Percentiles rank a stretch among this genome's conserved stretches.
These are phyloP conservation scores for Erucastrum elatum DNA, from an alignment of 345 rosid species.

Conservation along the genomic window DNA sequence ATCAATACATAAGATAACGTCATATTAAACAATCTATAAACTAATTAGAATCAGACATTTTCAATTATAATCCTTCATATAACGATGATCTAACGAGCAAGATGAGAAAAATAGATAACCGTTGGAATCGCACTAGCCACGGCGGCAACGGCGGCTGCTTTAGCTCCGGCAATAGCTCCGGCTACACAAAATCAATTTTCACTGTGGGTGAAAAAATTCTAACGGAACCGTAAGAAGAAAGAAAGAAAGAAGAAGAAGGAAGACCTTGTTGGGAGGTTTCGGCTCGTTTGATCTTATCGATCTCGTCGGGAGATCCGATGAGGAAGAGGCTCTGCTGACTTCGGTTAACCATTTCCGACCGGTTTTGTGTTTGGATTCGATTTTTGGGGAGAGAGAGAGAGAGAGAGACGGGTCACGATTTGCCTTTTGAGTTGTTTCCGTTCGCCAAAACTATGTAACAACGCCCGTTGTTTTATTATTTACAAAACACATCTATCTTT, in stretches of 20 bases:
- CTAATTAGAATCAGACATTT: background rate
- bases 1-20: background rate
- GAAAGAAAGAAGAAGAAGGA: slow-evolving; percentile 6
- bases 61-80: background rate
- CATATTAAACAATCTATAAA: background rate
- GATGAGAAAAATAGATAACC: slow-evolving; percentile 37
- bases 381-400: background rate
- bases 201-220: background rate
- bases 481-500: no score
- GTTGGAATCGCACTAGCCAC: slow-evolving; percentile 82
- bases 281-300: slow-evolving; percentile 34
- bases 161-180: slow-evolving; percentile 85
- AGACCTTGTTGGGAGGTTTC: slow-evolving; percentile 33
- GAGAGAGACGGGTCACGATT: slow-evolving; percentile 30
- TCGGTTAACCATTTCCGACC: slow-evolving; percentile 23
- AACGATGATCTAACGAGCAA: background rate
- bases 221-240: background rate
- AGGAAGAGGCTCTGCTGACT: slow-evolving; percentile 27
- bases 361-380: slow-evolving; percentile 4
- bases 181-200: slow-evolving; percentile 42
- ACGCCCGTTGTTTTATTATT: background rate
- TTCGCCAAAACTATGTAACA: background rate
- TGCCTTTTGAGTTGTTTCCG: slow-evolving; percentile 2
- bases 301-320: slow-evolving; percentile 36
- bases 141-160: slow-evolving; percentile 71